A percentile compares a stretch with the other conserved stretches of the same genome.
Evolutionary conservation across 129 eudicot species (phyloP).

Genomic region (Flaveria robusta): DNA sequence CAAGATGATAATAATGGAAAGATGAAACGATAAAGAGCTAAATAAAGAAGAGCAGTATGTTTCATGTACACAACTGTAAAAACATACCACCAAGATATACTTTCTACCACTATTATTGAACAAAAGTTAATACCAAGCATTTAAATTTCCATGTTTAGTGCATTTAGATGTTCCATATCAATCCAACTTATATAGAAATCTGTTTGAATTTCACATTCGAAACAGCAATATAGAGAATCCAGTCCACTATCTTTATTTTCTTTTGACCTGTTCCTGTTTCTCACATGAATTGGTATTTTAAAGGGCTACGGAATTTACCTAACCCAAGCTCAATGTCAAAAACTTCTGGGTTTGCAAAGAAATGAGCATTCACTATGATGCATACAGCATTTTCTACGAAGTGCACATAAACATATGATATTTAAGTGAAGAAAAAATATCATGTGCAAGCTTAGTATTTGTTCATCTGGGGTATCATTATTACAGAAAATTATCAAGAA

Average conservation of each 20-base stretch:
- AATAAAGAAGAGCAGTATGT: neutral
- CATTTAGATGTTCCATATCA: conserved; percentile 1
- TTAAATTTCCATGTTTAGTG: neutral
- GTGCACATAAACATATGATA: conserved; percentile 13
- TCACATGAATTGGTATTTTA: neutral
- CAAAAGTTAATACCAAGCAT: neutral
- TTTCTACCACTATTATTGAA: neutral
- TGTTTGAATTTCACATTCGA: conserved; percentile 5
- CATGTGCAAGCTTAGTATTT: conserved; percentile 15
- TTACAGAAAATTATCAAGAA: too few relatives aligned
- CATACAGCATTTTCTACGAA: neutral
- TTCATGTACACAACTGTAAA: neutral
- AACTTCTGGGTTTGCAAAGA: too few relatives aligned
- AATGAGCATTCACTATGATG: neutral
- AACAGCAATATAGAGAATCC: neutral
- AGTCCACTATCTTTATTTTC: neutral
- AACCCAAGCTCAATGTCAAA: too few relatives aligned
- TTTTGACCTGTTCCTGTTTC: conserved; percentile 9
- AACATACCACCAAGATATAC: conserved; percentile 6
- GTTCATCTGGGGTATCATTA: too few relatives aligned
- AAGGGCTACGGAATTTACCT: too few relatives aligned
- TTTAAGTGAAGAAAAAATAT: neutral
- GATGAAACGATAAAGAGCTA: conserved; percentile 4
- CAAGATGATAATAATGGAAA: conserved; percentile 19
- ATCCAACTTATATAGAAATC: conserved; percentile 14